Base-by-base conservation (phyloP, 2,329 filamentous ascomycete genomes). In the Colletotrichum eremochloae region DNA sequence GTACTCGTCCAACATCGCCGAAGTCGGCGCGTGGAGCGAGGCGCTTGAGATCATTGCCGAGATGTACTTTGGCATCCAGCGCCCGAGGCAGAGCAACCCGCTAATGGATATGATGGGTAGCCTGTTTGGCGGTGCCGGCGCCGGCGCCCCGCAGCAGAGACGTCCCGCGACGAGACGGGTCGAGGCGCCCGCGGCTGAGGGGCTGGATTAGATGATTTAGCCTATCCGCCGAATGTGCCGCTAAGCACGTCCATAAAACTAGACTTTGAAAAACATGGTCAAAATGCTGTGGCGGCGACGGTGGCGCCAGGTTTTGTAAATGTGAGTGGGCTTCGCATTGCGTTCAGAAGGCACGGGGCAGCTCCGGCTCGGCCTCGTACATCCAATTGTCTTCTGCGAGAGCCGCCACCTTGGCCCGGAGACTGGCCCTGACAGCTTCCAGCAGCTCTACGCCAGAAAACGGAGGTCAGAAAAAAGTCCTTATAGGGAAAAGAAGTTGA, bases 41-140 rank as follows among this genome's bases (percentile, higher is more conserved):
- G 88, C 94, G 33, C 84, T 99, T 73, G 92, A 95, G 76, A 91
- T 94, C 81, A 92, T 99, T 77, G 96, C 93, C 61, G 96, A 99
- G 85, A 95, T 97, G 90, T 99, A 98, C 86, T 99, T 99, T 84
- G 91, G 91, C 46, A 97, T 99, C 80, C 90, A 91, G 84, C 92
- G 95, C 79, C 96, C 95, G 58, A 89, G 93, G 78, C 94, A 97
- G 85, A 93, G 92, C 75, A 98, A 98, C 81, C 95, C 95, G 3
- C 86, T 99, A 81, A 90, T 98, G 83, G 96, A 99, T 80, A 98
- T 99, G 95, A 97, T 99, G 93, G 95, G 95, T 60, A 95, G 91
- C 74, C 90, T 99, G 87, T 93, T 99, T 78, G 95, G 95, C 61
- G 94, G 94, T 29, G 89, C 87, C 36, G 86, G 85, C 24, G 88